These are phyloP conservation scores for Achaetomium macrosporum DNA, from an alignment of 2,329 filamentous ascomycete species.

Conservation along the genomic window DNA sequence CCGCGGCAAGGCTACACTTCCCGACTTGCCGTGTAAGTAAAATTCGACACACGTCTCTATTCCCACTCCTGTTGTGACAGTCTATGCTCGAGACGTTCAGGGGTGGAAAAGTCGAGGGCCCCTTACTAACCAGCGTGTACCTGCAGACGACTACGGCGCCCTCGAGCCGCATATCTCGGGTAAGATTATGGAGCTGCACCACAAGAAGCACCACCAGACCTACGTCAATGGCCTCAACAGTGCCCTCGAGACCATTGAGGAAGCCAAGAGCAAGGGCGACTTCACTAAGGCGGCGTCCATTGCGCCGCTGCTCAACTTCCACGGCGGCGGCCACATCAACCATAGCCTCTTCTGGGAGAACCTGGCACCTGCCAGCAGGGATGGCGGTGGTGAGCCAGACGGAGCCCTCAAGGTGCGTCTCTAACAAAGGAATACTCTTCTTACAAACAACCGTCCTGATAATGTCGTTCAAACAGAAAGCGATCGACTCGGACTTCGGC, in stretches of 20 bases:
- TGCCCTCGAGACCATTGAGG: slow-evolving; percentile 54
- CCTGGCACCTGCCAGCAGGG: slow-evolving; percentile 61
- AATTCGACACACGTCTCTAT: too few species aligned
- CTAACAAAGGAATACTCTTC: neutral
- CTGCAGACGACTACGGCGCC: slow-evolving; percentile 85
- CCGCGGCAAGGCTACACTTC: slow-evolving; percentile 85
- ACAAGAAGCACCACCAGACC: slow-evolving; percentile 72
- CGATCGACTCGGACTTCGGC: slow-evolving; percentile 64
- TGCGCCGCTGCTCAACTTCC: slow-evolving; percentile 66
- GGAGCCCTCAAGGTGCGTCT: slow-evolving; percentile 52
- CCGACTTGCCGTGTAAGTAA: slow-evolving; percentile 63
- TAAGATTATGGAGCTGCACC: slow-evolving; percentile 78
- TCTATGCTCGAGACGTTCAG: neutral
- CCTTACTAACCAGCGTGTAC: neutral
- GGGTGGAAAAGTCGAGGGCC: neutral
- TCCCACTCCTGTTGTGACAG: too few species aligned
- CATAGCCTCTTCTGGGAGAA: slow-evolving; percentile 91
- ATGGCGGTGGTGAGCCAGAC: slow-evolving; percentile 54
- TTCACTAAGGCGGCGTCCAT: slow-evolving; percentile 43
- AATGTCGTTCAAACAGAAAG: slow-evolving; percentile 32
- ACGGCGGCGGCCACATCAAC: slow-evolving; percentile 89
- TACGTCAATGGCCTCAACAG: slow-evolving; percentile 73
- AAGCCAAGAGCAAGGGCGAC: slow-evolving; percentile 60
- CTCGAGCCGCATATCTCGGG: slow-evolving; percentile 77
- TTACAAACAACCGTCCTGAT: neutral